phyloP scores from a whole-genome alignment of 176 grass and related monocot species.

The Oryza rufipogon region DNA sequence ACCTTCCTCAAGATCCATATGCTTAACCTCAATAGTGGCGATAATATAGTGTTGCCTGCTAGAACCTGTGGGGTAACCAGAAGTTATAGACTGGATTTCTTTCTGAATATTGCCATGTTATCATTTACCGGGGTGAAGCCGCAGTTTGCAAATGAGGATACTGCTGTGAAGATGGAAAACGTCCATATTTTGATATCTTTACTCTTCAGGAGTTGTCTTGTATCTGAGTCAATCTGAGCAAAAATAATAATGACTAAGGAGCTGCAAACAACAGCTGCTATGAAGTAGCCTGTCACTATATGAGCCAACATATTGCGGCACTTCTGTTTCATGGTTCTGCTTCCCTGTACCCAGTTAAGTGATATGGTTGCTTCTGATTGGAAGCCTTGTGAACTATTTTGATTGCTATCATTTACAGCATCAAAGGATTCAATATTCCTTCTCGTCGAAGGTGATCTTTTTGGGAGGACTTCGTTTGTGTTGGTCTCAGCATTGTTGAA shows the following conservation, averaged over 20 bases:
- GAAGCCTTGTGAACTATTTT: slow-evolving; percentile 24
- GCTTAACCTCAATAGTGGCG: slow-evolving; percentile 54
- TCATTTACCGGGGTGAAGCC: slow-evolving; percentile 66
- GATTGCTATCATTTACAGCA: slow-evolving; percentile 15
- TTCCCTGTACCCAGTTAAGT: slow-evolving; percentile 15
- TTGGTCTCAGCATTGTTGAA: slow-evolving; percentile 9
- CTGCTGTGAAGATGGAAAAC: slow-evolving; percentile 41
- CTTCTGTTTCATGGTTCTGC: slow-evolving; percentile 10
- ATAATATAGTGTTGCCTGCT: slow-evolving; percentile 66
- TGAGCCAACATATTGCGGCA: slow-evolving; percentile 44
- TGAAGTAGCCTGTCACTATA: slow-evolving; percentile 45
- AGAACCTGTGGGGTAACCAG: slow-evolving; percentile 56
- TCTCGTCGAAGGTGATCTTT: slow-evolving; percentile 25
- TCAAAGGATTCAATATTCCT: slow-evolving; percentile 47
- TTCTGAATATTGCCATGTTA: slow-evolving; percentile 67
- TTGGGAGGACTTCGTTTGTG: slow-evolving; percentile 19
- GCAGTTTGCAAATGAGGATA: slow-evolving; percentile 69
- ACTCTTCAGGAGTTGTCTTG: slow-evolving; percentile 51
- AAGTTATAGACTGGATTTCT: slow-evolving; percentile 55
- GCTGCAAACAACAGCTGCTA: slow-evolving; percentile 38
- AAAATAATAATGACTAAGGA: slow-evolving; percentile 36
- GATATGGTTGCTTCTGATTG: slow-evolving; percentile 27
- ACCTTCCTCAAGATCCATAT: slow-evolving; percentile 43
- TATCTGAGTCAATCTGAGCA: slow-evolving; percentile 39
- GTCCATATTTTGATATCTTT: slow-evolving; percentile 57